phyloP scores from a whole-genome alignment of 2,329 filamentous ascomycete species.

The Aspergillus thermomutatus region DNA sequence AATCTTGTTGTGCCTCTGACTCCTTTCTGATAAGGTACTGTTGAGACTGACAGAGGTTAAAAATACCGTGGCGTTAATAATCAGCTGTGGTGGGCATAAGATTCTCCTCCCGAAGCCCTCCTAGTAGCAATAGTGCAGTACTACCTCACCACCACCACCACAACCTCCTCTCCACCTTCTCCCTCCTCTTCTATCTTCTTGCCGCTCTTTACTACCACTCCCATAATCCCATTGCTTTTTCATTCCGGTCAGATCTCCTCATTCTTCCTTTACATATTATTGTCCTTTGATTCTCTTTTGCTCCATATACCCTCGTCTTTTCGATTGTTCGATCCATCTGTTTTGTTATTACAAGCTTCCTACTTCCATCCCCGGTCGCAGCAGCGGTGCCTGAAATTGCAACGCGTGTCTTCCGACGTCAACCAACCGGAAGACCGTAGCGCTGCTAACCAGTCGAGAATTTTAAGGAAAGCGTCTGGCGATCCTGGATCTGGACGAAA shows the following conservation, averaged over 20 bases:
- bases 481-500: slow-evolving; percentile 10
- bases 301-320: not conserved
- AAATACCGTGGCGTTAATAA: not conserved
- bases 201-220: slow-evolving; percentile 1
- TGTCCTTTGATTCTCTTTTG: not conserved
- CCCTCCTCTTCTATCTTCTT: slow-evolving; percentile 1
- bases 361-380: not conserved
- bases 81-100: not conserved
- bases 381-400: no score
- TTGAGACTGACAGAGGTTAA: not conserved
- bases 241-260: slow-evolving; percentile 2
- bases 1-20: not conserved
- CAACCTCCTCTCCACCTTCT: not conserved
- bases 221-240: slow-evolving; percentile 1
- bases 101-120: not conserved
- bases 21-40: not conserved
- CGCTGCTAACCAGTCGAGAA: not conserved
- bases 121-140: not conserved
- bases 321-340: not conserved
- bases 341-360: not conserved
- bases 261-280: slow-evolving; percentile 1
- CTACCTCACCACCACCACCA: not conserved
- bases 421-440: not conserved
- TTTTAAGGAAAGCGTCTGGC: slow-evolving; percentile 2
- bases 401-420: slow-evolving; percentile 18